Percentiles rank a stretch among this genome's conserved stretches.
phyloP scores from a whole-genome alignment of 2,329 filamentous ascomycete genomes.

The Fusarium staphyleae region DNA sequence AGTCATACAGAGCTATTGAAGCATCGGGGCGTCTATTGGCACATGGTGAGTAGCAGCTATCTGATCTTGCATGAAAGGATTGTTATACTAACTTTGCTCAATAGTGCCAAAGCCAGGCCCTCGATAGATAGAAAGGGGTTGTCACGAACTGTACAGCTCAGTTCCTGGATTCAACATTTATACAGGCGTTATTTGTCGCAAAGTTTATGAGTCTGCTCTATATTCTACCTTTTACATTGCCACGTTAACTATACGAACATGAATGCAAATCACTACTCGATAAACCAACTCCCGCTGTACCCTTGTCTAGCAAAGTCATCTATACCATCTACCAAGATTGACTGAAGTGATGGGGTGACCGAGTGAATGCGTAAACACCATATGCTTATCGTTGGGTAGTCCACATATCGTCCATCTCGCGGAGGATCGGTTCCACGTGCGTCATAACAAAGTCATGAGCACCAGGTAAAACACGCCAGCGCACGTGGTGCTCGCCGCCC shows the following conservation, averaged over 20 bases:
- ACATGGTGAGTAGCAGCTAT: constrained; percentile 57
- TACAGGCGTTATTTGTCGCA: constrained; percentile 3
- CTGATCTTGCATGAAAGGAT: not conserved
- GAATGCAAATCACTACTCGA: constrained; percentile 4
- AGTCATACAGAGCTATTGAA: constrained; percentile 59
- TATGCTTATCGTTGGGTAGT: constrained; percentile 34
- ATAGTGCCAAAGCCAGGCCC: constrained; percentile 66
- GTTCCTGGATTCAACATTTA: not conserved
- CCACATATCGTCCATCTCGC: constrained; percentile 59
- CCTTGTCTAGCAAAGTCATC: not conserved
- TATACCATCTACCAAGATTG: not conserved
- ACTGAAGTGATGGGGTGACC: too few relatives aligned
- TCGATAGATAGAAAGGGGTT: constrained; percentile 53
- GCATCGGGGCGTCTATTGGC: constrained; percentile 62
- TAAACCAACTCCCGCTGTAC: constrained; percentile 19
- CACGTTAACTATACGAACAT: constrained; percentile 2
- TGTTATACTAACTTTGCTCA: constrained; percentile 35
- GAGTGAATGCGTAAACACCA: not conserved
- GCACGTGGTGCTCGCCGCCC: constrained; percentile 57
- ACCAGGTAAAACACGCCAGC: constrained; percentile 60
- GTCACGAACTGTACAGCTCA: too few relatives aligned
- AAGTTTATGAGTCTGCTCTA: constrained; percentile 17
- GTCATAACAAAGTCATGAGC: constrained; percentile 70
- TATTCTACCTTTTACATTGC: constrained; percentile 7
- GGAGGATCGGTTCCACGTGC: constrained; percentile 53